Percentiles rank a stretch among this genome's conserved stretches.
Evolutionary conservation across 768 basidiomycete genomes (phyloP).

Genomic region (Serendipita sp.): DNA sequence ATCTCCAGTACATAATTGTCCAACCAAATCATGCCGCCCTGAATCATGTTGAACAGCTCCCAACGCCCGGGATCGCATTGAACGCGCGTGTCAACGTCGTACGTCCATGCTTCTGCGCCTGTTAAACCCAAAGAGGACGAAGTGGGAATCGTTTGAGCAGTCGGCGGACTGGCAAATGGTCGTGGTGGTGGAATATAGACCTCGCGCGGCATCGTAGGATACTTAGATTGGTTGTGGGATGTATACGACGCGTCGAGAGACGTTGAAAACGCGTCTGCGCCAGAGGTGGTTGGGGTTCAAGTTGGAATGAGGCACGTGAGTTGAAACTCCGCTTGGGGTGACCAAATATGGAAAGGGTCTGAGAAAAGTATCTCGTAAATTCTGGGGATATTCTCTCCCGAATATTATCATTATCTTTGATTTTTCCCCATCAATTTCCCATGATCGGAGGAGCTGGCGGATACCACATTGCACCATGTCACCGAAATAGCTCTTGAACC

Average conservation of each 20-base stretch:
- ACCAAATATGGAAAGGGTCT: too few species aligned
- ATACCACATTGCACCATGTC: too few species aligned
- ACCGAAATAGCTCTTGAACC: too few species aligned
- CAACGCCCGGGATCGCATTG: background rate
- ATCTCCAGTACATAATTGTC: background rate
- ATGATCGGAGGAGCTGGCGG: too few species aligned
- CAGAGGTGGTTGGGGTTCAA: too few species aligned
- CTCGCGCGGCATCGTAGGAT: background rate
- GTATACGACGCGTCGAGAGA: background rate
- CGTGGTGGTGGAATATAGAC: background rate
- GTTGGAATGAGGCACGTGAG: too few species aligned
- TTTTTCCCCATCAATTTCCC: too few species aligned
- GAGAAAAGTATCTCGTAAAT: too few species aligned
- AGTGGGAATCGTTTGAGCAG: background rate
- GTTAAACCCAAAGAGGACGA: background rate
- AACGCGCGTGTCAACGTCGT: background rate
- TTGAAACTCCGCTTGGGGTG: too few species aligned
- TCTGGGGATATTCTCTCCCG: too few species aligned
- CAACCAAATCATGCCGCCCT: background rate
- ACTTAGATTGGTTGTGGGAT: background rate
- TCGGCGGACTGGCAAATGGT: background rate
- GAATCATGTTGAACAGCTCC: slow-evolving; percentile 1
- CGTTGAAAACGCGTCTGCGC: background rate
- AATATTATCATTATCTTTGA: too few species aligned
- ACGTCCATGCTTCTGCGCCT: background rate